phyloP scores from a whole-genome alignment of 805 yeast genomes.

The Metschnikowia hibisci region DNA sequence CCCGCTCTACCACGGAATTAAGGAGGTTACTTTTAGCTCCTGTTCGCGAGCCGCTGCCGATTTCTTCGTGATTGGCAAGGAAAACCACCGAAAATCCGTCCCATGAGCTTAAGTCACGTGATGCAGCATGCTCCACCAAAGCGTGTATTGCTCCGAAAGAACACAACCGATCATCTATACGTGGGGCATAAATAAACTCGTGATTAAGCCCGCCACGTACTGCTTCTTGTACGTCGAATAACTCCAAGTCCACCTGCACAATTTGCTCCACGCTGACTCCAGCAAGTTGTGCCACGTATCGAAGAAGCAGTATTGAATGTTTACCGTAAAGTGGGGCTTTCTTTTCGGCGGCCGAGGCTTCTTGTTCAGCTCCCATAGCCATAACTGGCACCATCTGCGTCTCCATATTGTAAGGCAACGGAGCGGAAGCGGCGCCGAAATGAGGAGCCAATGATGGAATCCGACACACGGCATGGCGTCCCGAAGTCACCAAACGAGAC shows the following conservation, averaged over 20 bases:
- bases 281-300: slow-evolving; percentile 28
- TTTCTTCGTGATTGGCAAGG: slow-evolving; percentile 40
- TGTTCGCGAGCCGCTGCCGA: slow-evolving; percentile 37
- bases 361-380: slow-evolving; percentile 19
- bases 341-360: slow-evolving; percentile 28
- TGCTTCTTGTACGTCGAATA: slow-evolving; percentile 35
- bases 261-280: slow-evolving; percentile 22
- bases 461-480: slow-evolving; percentile 34
- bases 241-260: slow-evolving; percentile 32
- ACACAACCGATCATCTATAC: slow-evolving; percentile 42
- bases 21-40: slow-evolving; percentile 39
- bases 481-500: slow-evolving; percentile 29
- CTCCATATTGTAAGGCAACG: slow-evolving; percentile 31
- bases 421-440: slow-evolving; percentile 27
- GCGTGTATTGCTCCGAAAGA: slow-evolving; percentile 36
- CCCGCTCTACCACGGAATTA: slow-evolving; percentile 18
- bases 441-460: slow-evolving; percentile 42
- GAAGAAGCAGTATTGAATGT: slow-evolving; percentile 32
- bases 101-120: slow-evolving; percentile 17
- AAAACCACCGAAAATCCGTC: slow-evolving; percentile 31
- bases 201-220: slow-evolving; percentile 33
- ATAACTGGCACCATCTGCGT: slow-evolving; percentile 39
- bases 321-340: slow-evolving; percentile 24
- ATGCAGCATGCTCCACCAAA: slow-evolving; percentile 19
- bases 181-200: slow-evolving; percentile 38